These are phyloP conservation scores for Calonectria honghensis DNA, from an alignment of 2,329 filamentous ascomycete species.

Conservation along the genomic window DNA sequence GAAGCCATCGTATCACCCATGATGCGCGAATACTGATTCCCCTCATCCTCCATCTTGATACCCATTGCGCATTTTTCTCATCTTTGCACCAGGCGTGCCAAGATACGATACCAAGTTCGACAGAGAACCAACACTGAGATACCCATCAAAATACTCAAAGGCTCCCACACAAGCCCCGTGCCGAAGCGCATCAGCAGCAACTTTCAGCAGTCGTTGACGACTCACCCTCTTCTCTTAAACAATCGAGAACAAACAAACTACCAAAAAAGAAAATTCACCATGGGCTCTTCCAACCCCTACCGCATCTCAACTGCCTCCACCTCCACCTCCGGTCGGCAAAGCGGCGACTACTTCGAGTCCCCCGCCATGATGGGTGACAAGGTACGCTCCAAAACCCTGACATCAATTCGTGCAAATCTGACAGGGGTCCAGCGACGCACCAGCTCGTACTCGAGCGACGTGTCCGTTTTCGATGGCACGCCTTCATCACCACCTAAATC, in stretches of 20 bases:
- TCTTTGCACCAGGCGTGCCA: conserved; percentile 33
- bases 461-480: conserved; percentile 50
- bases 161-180: background rate
- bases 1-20: conserved; percentile 29
- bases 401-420: conserved; percentile 38
- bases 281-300: conserved; percentile 39
- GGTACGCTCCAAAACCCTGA: conserved; percentile 41
- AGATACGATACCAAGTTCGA: conserved; percentile 7
- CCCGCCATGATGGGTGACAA: conserved; percentile 51
- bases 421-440: conserved; percentile 53
- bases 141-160: background rate
- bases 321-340: conserved; percentile 46
- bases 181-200: conserved; percentile 7
- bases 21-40: background rate
- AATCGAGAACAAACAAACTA: background rate
- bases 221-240: background rate
- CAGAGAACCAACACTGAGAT: conserved; percentile 14
- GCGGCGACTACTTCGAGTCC: conserved; percentile 50
- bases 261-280: conserved; percentile 31
- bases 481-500: conserved; percentile 57
- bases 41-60: background rate
- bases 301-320: conserved; percentile 43
- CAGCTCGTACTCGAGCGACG: conserved; percentile 57
- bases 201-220: background rate
- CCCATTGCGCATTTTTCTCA: conserved; percentile 13